A percentile compares a stretch with the other conserved stretches of the same genome.
Conservation (phyloP, 306 rosid genomes). For the Rosa lucieae region DNA sequence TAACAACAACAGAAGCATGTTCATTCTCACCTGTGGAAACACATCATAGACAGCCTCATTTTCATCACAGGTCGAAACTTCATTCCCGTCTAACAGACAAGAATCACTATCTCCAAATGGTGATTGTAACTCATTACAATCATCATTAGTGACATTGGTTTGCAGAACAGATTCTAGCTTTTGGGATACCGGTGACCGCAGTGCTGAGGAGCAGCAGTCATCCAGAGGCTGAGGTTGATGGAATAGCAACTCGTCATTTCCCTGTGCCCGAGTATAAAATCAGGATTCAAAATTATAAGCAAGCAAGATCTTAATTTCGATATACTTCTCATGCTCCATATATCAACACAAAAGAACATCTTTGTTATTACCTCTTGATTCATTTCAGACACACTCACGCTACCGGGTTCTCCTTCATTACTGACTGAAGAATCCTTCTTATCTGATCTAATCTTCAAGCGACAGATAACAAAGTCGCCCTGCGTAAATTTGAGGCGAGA, state of each 20-base stretch:
- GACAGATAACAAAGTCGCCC: slow-evolving; percentile 26
- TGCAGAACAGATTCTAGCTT: slow-evolving; percentile 18
- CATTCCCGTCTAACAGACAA: background rate
- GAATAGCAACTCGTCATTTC: background rate
- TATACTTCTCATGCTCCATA: background rate
- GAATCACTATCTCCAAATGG: background rate
- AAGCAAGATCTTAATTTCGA: background rate
- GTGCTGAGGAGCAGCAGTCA: background rate
- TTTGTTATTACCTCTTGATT: slow-evolving; percentile 1
- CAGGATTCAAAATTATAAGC: slow-evolving; percentile 6
- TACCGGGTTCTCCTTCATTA: slow-evolving; percentile 33
- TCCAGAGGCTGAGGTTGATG: background rate
- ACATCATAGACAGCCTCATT: background rate
- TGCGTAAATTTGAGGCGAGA: background rate
- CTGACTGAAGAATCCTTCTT: background rate
- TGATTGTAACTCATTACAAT: slow-evolving; percentile 5
- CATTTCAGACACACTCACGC: background rate
- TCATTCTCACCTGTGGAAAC: background rate
- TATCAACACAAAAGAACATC: background rate
- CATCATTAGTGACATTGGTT: background rate
- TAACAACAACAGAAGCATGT: background rate
- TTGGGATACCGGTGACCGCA: background rate
- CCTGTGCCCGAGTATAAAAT: background rate
- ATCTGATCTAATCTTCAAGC: slow-evolving; percentile 32
- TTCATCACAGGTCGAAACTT: slow-evolving; percentile 14